phyloP scores from a whole-genome alignment of 148 eudicot species.

The Cornus kousa region DNA sequence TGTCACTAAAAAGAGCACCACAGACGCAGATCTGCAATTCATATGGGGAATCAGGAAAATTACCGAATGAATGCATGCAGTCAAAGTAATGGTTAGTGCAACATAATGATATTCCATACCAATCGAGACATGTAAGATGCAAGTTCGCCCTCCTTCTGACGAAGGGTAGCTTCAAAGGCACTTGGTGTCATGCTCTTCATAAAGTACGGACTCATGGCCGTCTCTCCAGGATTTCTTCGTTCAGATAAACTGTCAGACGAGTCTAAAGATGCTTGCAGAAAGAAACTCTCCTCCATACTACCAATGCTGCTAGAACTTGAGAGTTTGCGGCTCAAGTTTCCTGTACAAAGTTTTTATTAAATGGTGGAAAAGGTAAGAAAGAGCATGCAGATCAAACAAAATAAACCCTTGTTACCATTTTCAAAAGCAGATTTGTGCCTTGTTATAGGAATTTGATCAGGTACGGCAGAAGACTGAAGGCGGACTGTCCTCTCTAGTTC shows the following conservation, averaged over 20 bases:
- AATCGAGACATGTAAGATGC: constrained; percentile 87
- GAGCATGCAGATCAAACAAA: neutral
- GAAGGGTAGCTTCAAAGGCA: constrained; percentile 85
- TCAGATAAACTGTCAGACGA: constrained; percentile 66
- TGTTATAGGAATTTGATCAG: constrained; percentile 54
- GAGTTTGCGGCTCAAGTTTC: constrained; percentile 69
- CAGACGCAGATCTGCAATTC: neutral
- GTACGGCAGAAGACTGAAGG: constrained; percentile 45
- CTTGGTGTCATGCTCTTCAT: constrained; percentile 76
- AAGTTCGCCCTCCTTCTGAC: constrained; percentile 97
- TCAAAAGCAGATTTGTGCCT: constrained; percentile 60
- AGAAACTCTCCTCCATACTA: constrained; percentile 89
- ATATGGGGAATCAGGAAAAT: neutral
- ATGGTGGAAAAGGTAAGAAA: constrained; percentile 1
- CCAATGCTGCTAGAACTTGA: constrained; percentile 84
- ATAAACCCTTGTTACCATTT: constrained; percentile 49
- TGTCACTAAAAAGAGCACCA: neutral
- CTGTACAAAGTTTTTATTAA: constrained; percentile 36
- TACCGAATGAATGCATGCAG: neutral
- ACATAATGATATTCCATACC: constrained; percentile 41
- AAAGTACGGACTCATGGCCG: constrained; percentile 65
- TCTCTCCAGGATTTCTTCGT: constrained; percentile 68
- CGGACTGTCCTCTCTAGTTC: constrained; percentile 74
- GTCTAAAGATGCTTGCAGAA: constrained; percentile 83
- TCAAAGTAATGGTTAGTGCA: neutral